These are phyloP conservation scores for Cryphonectria naterciae DNA, from an alignment of 2,329 filamentous ascomycete species.

Conservation along the genomic window DNA sequence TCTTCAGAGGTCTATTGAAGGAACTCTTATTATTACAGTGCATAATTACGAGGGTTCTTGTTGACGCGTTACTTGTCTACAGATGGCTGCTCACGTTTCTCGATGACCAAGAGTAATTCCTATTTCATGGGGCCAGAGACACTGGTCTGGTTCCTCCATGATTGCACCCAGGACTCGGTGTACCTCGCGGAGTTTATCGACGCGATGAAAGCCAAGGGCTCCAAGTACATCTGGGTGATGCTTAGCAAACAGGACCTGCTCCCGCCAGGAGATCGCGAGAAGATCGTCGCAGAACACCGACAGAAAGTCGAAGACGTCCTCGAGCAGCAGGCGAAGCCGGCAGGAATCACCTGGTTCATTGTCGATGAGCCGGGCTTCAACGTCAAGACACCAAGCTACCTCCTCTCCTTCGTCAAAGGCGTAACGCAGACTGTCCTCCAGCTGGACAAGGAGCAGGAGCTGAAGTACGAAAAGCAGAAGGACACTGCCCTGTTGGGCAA, in stretches of 20 bases:
- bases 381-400: conserved; percentile 9
- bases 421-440: background rate
- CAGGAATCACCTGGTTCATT: conserved; percentile 29
- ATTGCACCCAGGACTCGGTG: background rate
- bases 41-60: background rate
- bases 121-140: background rate
- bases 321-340: conserved; percentile 16
- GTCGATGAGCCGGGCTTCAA: conserved; percentile 35
- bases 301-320: conserved; percentile 22
- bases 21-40: background rate
- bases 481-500: background rate
- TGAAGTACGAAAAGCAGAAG: background rate
- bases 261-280: conserved; percentile 23
- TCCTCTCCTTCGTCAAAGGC: background rate
- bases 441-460: background rate
- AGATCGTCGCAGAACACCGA: conserved; percentile 30
- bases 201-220: conserved; percentile 1
- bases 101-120: background rate
- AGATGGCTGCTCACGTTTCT: conserved; percentile 7
- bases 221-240: conserved; percentile 36
- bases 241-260: conserved; percentile 41
- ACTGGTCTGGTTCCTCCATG: conserved; percentile 6
- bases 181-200: background rate
- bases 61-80: background rate
- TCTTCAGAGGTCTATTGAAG: no score